These are phyloP conservation scores for Aristolochia californica DNA, from an alignment of 164 flowering plant genomes.

Conservation along the genomic window DNA sequence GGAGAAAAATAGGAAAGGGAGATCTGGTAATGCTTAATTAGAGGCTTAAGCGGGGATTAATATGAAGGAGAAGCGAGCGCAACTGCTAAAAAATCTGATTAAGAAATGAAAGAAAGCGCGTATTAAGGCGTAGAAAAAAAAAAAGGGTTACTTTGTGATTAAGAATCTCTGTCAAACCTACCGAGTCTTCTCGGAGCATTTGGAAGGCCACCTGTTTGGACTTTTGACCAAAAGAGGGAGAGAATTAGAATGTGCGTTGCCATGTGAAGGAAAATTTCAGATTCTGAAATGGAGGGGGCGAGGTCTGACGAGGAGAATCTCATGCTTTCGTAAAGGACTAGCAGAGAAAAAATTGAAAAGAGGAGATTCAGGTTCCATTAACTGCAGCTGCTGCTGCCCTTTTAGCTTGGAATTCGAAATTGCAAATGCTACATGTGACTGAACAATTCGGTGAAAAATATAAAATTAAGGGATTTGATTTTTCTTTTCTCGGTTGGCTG, in stretches of 20 bases:
- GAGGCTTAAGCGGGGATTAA: no score
- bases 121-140: conserved; percentile 12
- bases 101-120: conserved; percentile 1
- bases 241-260: not conserved
- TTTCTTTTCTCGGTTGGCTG: not conserved
- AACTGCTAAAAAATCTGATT: no score
- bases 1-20: no score
- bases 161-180: conserved; percentile 1
- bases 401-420: no score
- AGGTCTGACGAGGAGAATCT: conserved; percentile 9
- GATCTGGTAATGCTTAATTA: no score
- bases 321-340: conserved; percentile 6
- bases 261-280: conserved; percentile 9
- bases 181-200: no score
- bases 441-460: no score
- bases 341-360: no score
- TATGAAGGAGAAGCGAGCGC: no score
- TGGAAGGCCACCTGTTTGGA: conserved; percentile 14
- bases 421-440: no score
- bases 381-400: not conserved
- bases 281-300: not conserved
- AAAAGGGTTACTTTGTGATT: conserved; percentile 1
- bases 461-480: no score
- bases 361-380: not conserved
- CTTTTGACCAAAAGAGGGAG: conserved; percentile 11